Percentiles rank a stretch among this genome's conserved stretches.
Evolutionary conservation across 2,329 filamentous ascomycete genomes (phyloP).

Genomic region (Chrysoporthe puriensis): DNA sequence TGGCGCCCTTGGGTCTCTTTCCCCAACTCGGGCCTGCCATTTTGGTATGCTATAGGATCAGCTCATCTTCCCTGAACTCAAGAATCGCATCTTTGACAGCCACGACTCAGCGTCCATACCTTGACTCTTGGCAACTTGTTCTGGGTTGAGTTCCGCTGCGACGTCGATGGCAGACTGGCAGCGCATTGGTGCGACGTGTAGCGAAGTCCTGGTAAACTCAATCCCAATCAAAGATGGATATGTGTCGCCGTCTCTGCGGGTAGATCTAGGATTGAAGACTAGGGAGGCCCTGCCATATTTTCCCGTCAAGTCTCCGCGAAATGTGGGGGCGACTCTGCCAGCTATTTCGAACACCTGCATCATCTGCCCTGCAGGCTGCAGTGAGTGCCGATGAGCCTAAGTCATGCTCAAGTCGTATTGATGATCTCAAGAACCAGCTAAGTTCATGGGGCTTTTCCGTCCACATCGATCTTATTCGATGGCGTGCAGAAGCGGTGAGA

Average conservation of each 20-base stretch:
- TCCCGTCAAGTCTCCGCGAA: slow-evolving; percentile 3
- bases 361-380: neutral
- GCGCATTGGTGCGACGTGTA: neutral
- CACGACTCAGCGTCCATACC: neutral
- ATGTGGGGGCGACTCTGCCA: slow-evolving; percentile 3
- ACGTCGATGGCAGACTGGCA: neutral
- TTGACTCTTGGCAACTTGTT: neutral
- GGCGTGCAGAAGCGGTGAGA: slow-evolving; percentile 26
- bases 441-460: neutral
- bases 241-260: neutral
- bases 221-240: neutral
- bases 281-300: neutral
- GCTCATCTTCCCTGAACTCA: neutral
- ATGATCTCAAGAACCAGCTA: slow-evolving; percentile 1
- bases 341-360: neutral
- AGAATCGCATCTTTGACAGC: neutral
- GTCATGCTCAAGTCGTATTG: neutral
- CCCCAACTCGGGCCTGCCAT: neutral
- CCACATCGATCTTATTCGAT: neutral
- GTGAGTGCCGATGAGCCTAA: neutral
- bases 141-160: neutral
- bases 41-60: neutral
- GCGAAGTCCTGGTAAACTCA: slow-evolving; percentile 3
- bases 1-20: neutral
- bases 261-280: neutral